Base-by-base conservation (phyloP, 2,329 filamentous ascomycete genomes). In the Lecanosticta acicola region DNA sequence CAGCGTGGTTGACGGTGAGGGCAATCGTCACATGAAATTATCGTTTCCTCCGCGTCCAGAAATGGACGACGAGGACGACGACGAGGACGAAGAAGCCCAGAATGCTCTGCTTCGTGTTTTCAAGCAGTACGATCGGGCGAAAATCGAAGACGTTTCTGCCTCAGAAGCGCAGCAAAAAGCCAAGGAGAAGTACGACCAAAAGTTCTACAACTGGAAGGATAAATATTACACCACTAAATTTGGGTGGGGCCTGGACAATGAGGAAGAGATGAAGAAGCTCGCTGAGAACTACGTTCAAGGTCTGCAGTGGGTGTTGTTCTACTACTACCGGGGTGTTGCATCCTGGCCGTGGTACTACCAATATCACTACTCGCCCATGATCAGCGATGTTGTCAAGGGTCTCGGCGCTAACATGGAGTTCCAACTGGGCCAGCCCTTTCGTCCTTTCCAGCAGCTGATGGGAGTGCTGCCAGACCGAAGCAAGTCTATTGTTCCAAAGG, bases 271-370 rank as follows among this genome's bases (percentile, higher is more conserved):
- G 62, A 83, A 75, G 43, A 83, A 85, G 54, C 74, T 98, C 50
- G 85, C 87, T 19, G 89, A 97, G 68, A 98, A 97, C 68, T 98
- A 98, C 60, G 89, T 98, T 4, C 87, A 98, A 69, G 93, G 93
- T 50, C 72, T 98, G 50, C 93, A 98, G 66, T 98, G 93, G 94
- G 93, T 98, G 35, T 74, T 98, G 40, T 96, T 85, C 68, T 98
- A 98, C 72, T 98, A 98, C 69, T 98, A 98, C 70, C 84, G 84
- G 43, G 93, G 93, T 51, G 93, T 98, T 49, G 93, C 88, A 13
- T 97, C 91, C 10, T 98, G 93, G 93, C 89, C 93, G 11, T 98
- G 93, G 93, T 98, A 87, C 70, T 98, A 96, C 68, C 76, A 77
- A 50, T 98, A 95, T 67, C 94, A 98, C 69, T 98, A 98, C 68